phyloP scores from a whole-genome alignment of 371 early-diverging fungal species.

The Mortierella sp. region DNA sequence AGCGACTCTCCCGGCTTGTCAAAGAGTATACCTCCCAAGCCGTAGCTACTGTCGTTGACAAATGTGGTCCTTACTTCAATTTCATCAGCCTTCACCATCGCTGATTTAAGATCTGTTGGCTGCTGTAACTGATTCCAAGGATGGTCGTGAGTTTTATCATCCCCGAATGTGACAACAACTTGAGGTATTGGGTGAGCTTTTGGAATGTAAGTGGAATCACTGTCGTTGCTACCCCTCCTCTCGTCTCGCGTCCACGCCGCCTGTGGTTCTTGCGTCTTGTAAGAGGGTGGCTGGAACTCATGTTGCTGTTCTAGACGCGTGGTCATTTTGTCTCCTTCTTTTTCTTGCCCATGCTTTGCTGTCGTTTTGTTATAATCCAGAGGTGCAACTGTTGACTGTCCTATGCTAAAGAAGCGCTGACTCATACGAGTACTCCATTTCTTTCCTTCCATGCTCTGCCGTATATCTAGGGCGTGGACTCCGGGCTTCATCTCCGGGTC shows the following conservation, averaged over 20 bases:
- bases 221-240: constrained; percentile 11
- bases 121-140: neutral
- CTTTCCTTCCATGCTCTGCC: neutral
- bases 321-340: neutral
- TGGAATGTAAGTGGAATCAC: constrained; percentile 20
- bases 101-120: neutral
- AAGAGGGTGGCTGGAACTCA: neutral
- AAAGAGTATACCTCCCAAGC: neutral
- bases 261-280: constrained; percentile 5
- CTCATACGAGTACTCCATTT: constrained; percentile 8
- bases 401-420: constrained; percentile 19
- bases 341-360: neutral
- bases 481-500: constrained; percentile 9
- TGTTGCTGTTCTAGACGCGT: neutral
- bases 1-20: constrained; percentile 29
- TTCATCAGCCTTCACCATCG: neutral
- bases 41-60: constrained; percentile 17
- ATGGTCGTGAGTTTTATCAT: neutral
- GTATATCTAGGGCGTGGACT: neutral
- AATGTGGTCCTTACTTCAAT: constrained; percentile 3
- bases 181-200: constrained; percentile 30
- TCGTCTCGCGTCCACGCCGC: constrained; percentile 11
- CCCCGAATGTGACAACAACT: constrained; percentile 36
- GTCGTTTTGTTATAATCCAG: neutral
- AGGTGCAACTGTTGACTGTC: constrained; percentile 7